Percentiles rank a stretch among this genome's conserved stretches.
These are phyloP conservation scores for Echites panduratus DNA, from an alignment of 257 asterid species.

Conservation along the genomic window DNA sequence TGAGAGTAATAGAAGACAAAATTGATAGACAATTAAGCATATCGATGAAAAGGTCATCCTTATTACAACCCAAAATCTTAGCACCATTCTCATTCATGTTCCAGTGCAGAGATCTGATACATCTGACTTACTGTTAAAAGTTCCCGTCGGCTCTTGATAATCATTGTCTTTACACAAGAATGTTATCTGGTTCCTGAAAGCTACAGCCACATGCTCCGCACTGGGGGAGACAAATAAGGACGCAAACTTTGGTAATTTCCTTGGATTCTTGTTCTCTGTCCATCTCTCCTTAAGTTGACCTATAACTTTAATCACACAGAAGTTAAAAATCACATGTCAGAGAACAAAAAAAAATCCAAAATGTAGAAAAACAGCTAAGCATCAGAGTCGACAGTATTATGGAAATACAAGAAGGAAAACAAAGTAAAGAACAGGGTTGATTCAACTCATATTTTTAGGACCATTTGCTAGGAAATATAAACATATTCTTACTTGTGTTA, in stretches of 20 bases:
- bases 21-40: background rate
- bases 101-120: constrained; percentile 16
- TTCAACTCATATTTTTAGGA: background rate
- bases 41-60: background rate
- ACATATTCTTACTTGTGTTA: background rate
- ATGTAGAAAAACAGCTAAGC: background rate
- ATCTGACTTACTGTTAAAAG: constrained; percentile 62
- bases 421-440: background rate
- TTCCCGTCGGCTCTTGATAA: constrained; percentile 79
- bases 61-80: background rate
- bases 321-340: constrained; percentile 15
- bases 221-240: constrained; percentile 72
- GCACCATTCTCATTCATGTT: background rate
- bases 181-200: constrained; percentile 65
- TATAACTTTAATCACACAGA: constrained; percentile 43
- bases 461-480: background rate
- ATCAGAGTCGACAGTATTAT: background rate
- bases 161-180: constrained; percentile 71
- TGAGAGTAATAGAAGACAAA: background rate
- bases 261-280: constrained; percentile 47
- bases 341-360: background rate
- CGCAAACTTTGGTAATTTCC: constrained; percentile 44
- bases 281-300: constrained; percentile 73
- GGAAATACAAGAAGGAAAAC: background rate
- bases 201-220: constrained; percentile 84